Evolutionary conservation across 164 flowering plant species (phyloP), one percentile per base, ranked within the genome.

Genomic region (Dillenia turbinata): DNA sequence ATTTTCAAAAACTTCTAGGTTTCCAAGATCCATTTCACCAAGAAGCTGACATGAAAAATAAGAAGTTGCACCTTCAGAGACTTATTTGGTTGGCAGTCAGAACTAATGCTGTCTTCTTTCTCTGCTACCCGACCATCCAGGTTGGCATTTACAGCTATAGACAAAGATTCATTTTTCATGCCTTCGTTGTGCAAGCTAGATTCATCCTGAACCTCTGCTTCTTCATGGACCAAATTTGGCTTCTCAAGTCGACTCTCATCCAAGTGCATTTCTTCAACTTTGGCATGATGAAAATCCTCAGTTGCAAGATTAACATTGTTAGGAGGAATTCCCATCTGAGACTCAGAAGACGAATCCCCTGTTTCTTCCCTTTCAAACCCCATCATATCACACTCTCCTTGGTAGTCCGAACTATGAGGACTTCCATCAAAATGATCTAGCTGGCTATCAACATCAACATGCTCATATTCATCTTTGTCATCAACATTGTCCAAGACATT

Each of bases 1-100:
- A 33, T 33, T 33, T 33, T 33, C 6, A 33, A 33, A 33, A 33
- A 5, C 6, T 5, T 33, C 7, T 33, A 4, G 7, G 40, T 5
- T 33, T 33, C 40, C 7, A 33, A 5, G 40, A 33, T 5, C 40
- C 40, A 33, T 33, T 33, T 33, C 40, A 33, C 7, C 7, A 33
- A 33, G 40, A 33, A 33, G 40, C 6, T 5, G 6, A 33, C 40
- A 33, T 33, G 40, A 33, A 5, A 4, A 5, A 33, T 17, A 7
- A 50, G 46, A 66, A 60, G 15, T n/a, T 58, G 16, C 52, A 87
- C 93, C 85, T 79, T 71, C 15, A 66, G 63, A 67, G 73, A 63
- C 49, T 62, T 45, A 54, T 52, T 60, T 63, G 45, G 57, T 50
- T 9, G 47, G 46, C 17, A 33, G n/a, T 62, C 70, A 53, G 59